Percentiles rank a stretch among this genome's conserved stretches.
phyloP scores from a whole-genome alignment of 306 rosid genomes.

The Casuarina equisetifolia region DNA sequence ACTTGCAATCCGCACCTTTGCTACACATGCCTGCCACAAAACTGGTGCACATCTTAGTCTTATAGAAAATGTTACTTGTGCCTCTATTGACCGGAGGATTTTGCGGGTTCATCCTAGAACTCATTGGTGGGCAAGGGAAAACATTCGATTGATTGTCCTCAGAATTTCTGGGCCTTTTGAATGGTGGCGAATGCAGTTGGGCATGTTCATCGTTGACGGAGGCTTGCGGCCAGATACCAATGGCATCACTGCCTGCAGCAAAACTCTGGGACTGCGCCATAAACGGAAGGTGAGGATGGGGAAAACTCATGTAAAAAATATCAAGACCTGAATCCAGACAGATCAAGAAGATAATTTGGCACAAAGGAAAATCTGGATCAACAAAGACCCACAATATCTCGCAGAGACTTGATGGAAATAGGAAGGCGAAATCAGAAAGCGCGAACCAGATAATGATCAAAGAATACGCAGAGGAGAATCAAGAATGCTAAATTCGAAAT shows the following conservation, averaged over 20 bases:
- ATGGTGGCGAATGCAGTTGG: conserved; percentile 42
- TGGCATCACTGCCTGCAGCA: conserved; percentile 46
- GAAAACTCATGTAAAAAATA: conserved; percentile 49
- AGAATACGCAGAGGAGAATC: not conserved
- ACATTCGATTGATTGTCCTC: conserved; percentile 43
- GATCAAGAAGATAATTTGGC: conserved; percentile 9
- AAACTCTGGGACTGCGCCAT: conserved; percentile 44
- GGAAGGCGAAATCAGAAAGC: not conserved
- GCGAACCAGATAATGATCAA: not conserved
- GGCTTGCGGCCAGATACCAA: conserved; percentile 58
- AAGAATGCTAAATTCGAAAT: conserved; percentile 1
- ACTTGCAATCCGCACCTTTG: conserved; percentile 84
- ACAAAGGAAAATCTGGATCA: conserved; percentile 6
- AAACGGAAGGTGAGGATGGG: conserved; percentile 46
- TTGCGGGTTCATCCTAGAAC: conserved; percentile 36
- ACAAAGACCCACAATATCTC: not conserved
- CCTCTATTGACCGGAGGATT: conserved; percentile 55
- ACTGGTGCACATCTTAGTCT: conserved; percentile 85
- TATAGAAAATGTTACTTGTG: conserved; percentile 64
- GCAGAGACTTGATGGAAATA: not conserved
- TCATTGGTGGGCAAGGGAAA: conserved; percentile 28
- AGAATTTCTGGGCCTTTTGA: conserved; percentile 61
- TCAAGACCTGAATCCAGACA: conserved; percentile 22
- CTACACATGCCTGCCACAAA: conserved; percentile 69
- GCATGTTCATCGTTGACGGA: conserved; percentile 39